phyloP scores from a whole-genome alignment of 768 basidiomycete genomes.

The Boletus vinaceobasis region DNA sequence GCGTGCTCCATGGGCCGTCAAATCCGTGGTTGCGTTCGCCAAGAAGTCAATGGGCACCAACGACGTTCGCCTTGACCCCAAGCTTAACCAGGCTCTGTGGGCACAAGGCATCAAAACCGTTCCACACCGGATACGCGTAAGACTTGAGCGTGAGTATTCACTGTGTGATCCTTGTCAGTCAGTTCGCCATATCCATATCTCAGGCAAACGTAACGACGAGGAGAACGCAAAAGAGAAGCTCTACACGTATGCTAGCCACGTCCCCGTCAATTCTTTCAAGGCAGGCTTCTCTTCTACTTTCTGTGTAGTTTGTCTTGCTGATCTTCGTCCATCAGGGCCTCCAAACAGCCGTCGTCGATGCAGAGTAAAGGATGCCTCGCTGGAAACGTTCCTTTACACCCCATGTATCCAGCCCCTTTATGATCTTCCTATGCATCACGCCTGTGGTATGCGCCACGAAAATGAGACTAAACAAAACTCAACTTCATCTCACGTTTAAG shows the following conservation, averaged over 20 bases:
- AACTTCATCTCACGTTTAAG: background rate
- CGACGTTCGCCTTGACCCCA: constrained; percentile 93
- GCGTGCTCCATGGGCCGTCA: constrained; percentile 95
- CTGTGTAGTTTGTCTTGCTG: constrained; percentile 1
- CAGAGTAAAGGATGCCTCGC: constrained; percentile 49
- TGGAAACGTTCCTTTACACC: constrained; percentile 9
- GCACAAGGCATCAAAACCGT: constrained; percentile 90
- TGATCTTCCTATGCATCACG: constrained; percentile 25
- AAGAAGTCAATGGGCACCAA: constrained; percentile 93
- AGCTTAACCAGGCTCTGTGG: constrained; percentile 96
- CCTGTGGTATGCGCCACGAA: constrained; percentile 29
- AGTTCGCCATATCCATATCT: background rate
- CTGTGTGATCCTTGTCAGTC: background rate
- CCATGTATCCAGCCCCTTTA: constrained; percentile 17
- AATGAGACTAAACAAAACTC: constrained; percentile 7
- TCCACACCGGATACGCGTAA: constrained; percentile 87
- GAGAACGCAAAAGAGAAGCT: constrained; percentile 99
- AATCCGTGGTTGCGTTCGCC: constrained; percentile 90
- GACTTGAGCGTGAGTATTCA: constrained; percentile 78
- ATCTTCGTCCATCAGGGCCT: constrained; percentile 55
- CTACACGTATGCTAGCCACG: constrained; percentile 84
- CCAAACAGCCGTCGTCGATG: constrained; percentile 78
- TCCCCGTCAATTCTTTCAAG: constrained; percentile 82
- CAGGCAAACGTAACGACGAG: constrained; percentile 98
- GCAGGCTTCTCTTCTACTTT: constrained; percentile 39